phyloP scores from a whole-genome alignment of 495 filamentous ascomycete genomes.

The Trichocladium uniseriatum region DNA sequence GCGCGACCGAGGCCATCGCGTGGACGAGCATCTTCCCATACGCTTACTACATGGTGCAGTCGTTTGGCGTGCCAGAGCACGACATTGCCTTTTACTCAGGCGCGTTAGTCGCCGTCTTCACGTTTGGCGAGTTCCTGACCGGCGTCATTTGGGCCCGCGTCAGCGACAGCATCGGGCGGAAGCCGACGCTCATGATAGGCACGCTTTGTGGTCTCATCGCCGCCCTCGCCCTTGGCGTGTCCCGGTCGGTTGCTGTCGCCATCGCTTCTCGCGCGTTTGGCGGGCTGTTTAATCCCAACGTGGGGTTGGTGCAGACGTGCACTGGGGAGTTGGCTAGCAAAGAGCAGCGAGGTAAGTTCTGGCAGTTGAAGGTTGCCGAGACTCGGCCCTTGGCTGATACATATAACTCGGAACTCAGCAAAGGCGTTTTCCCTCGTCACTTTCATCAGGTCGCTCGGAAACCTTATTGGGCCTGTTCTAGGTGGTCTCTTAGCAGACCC shows the following conservation, averaged over 20 bases:
- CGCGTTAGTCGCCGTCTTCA: not conserved
- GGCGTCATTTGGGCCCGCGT: conserved; percentile 8
- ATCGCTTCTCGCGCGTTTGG: conserved; percentile 2
- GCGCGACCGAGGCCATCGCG: conserved; percentile 9
- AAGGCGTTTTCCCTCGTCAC: conserved; percentile 6
- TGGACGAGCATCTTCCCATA: conserved; percentile 9
- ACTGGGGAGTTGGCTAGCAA: conserved; percentile 4
- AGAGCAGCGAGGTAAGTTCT: conserved; percentile 10
- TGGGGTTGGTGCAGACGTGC: conserved; percentile 7
- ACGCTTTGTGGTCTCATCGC: not conserved
- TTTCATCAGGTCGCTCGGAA: conserved; percentile 7
- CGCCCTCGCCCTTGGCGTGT: not conserved
- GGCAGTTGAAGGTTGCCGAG: too few species aligned
- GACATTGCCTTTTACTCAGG: conserved; percentile 7
- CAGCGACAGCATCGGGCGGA: conserved; percentile 8
- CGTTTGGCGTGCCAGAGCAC: conserved; percentile 1
- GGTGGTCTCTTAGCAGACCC: conserved; percentile 9
- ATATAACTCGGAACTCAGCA: not conserved
- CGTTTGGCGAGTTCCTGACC: conserved; percentile 9
- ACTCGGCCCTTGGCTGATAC: not conserved
- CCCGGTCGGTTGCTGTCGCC: conserved; percentile 1
- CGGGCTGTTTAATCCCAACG: conserved; percentile 8
- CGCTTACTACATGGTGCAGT: conserved; percentile 9
- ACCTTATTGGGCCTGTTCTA: conserved; percentile 7
- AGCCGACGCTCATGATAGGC: conserved; percentile 4